Base-by-base conservation (phyloP, 2,329 filamentous ascomycete genomes). In the Aspergillus phoenicis region DNA sequence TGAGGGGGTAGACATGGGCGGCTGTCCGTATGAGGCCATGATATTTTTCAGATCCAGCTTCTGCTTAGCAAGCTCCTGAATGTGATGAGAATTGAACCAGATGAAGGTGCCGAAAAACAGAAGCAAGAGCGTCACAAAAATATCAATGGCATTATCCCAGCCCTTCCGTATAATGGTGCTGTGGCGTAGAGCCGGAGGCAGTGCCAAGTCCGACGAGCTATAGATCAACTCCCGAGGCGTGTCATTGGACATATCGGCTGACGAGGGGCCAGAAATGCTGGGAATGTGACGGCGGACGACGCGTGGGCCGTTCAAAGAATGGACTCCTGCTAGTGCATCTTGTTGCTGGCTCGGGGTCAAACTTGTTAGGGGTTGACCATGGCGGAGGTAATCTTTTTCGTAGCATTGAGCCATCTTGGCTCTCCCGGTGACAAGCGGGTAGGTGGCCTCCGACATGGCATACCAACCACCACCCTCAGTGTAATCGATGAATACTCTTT, bases 391-490 rank as follows among this genome's bases (percentile, higher is more conserved):
- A 60, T 82, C 81, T 57, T 81, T 80, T 52, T 81, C 80, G 65
- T 87, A 87, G 70, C 83, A 87, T 57, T 82, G 76, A 8, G 87
- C 87, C 64, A 80, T 77, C 24, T 82, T 79, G 4, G 87, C 87
- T 43, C 84, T 88, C 57, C 91, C 86, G 22, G 93, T 89, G 28
- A 97, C 91, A 8, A 94, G 84, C 3, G 95, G 95, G 69, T 97
- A 98, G 8, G 87, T 87, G 43, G 83, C 84, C 60, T 96, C 94
- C 1, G 94, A 97, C 78, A 98, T 84, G 33, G 93, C 95, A 75
- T 94, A 99, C 93, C 94, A 98, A 62, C 91, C 90, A 30, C 93
- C 94, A n/a, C 83, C 81, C 59, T 90, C 86, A 1, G 93, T 97
- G 67, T 89, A 89, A 73, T 97, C 97, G 61, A 98, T 84, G 71